A percentile compares a stretch with the other conserved stretches of the same genome.
phyloP scores from a whole-genome alignment of 164 flowering plant genomes.

The Piper longum region DNA sequence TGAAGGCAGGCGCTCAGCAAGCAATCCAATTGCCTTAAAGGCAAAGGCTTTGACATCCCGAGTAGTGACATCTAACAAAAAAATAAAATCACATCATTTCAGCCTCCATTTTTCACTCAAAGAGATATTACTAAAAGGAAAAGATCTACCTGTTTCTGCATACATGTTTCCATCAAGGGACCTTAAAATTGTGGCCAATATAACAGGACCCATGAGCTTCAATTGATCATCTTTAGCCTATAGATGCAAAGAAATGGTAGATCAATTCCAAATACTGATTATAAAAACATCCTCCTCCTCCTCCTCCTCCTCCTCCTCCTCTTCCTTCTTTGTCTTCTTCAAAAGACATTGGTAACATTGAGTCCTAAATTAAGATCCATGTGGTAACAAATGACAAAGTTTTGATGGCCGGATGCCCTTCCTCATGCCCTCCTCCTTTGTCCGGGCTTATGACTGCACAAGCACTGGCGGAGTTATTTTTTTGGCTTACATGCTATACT shows the following conservation, averaged over 20 bases:
- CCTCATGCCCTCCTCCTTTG: no score
- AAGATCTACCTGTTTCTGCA: slow-evolving; percentile 46
- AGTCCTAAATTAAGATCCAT: no score
- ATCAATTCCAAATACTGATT: neutral
- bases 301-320: no score
- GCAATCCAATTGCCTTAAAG: slow-evolving; percentile 86
- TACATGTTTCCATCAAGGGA: slow-evolving; percentile 52
- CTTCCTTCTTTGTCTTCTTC: no score
- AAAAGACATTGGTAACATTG: no score
- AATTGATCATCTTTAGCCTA: slow-evolving; percentile 25
- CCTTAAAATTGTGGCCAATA: slow-evolving; percentile 62
- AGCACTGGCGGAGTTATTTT: no score
- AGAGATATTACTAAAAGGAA: neutral
- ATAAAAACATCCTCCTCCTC: no score
- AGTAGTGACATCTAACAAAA: slow-evolving; percentile 29
- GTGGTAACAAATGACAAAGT: no score
- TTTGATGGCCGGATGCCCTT: no score
- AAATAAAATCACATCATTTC: neutral
- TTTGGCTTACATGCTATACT: no score
- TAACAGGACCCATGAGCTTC: slow-evolving; percentile 88
- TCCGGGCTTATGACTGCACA: no score
- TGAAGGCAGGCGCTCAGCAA: slow-evolving; percentile 88
- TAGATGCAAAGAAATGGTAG: neutral
- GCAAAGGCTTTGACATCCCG: slow-evolving; percentile 69
- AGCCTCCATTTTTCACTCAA: neutral